A percentile compares a stretch with the other conserved stretches of the same genome.
phyloP scores from a whole-genome alignment of 257 asterid species.

The Ocimum tenuiflorum region DNA sequence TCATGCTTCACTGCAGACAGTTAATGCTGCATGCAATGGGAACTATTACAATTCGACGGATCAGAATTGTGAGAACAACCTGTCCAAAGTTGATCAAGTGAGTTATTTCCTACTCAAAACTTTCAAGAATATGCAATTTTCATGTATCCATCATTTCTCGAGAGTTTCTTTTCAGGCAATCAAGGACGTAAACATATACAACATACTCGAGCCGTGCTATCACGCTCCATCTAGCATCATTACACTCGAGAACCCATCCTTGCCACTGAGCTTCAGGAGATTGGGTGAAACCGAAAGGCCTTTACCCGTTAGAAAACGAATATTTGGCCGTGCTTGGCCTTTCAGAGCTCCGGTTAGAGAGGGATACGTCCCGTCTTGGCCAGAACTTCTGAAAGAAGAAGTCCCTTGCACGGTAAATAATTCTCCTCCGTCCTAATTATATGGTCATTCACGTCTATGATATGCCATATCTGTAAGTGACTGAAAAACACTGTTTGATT shows the following conservation, averaged over 20 bases:
- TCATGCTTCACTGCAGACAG: slow-evolving; percentile 46
- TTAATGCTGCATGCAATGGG: slow-evolving; percentile 50
- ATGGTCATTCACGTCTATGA: no score
- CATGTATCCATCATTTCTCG: no score
- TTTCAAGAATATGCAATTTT: no score
- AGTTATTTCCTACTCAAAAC: slow-evolving; percentile 8
- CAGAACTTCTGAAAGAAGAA: slow-evolving; percentile 42
- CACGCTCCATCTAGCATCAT: slow-evolving; percentile 38
- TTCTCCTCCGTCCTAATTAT: not conserved
- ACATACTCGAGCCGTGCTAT: slow-evolving; percentile 92
- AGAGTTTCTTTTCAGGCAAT: slow-evolving; percentile 55
- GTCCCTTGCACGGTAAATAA: slow-evolving; percentile 81
- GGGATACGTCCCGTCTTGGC: slow-evolving; percentile 88
- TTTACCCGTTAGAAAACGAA: slow-evolving; percentile 64
- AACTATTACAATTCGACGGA: slow-evolving; percentile 43
- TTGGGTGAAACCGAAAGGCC: slow-evolving; percentile 92
- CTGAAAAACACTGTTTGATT: no score
- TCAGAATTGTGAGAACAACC: slow-evolving; percentile 45
- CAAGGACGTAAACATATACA: slow-evolving; percentile 53
- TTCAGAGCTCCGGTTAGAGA: slow-evolving; percentile 76
- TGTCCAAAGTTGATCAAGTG: slow-evolving; percentile 55
- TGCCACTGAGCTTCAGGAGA: slow-evolving; percentile 82
- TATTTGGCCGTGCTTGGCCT: slow-evolving; percentile 99
- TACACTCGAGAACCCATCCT: slow-evolving; percentile 25
- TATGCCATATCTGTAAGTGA: no score